Conservation (phyloP, 306 rosid genomes). For the Quillaja saponaria region DNA sequence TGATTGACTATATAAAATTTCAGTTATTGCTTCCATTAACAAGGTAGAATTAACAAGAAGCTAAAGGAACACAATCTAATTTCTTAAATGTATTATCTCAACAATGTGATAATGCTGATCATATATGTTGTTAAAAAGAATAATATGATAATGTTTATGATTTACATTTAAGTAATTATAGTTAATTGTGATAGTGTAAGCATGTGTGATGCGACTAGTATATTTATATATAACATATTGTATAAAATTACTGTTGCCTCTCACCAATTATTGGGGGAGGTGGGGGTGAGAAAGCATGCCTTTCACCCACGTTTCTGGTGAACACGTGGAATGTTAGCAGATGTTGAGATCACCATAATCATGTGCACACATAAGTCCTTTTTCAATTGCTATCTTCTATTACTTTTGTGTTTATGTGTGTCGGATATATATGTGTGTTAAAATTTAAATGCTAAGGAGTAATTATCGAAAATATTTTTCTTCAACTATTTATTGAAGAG, state of each 20-base stretch:
- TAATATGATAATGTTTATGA: no score
- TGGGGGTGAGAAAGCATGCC: conserved; percentile 50
- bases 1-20: conserved; percentile 39
- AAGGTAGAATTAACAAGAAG: conserved; percentile 31
- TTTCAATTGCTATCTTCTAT: conserved; percentile 30
- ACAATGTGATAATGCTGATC: no score
- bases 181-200: no score
- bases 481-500: no score
- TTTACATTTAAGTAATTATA: no score
- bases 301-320: conserved; percentile 42
- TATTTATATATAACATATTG: neutral
- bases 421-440: conserved; percentile 16
- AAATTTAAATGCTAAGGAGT: no score
- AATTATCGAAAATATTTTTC: no score
- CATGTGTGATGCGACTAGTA: no score
- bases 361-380: conserved; percentile 39
- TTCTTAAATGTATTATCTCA: no score
- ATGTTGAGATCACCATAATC: conserved; percentile 48
- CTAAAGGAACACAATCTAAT: neutral
- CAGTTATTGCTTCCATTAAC: conserved; percentile 40
- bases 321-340: conserved; percentile 55
- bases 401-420: conserved; percentile 35
- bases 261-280: conserved; percentile 61
- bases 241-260: conserved; percentile 37
- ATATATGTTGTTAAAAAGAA: no score